A percentile compares a stretch with the other conserved stretches of the same genome.
phyloP scores from a whole-genome alignment of 495 filamentous ascomycete genomes.

The Astrothelium macrocarpum region DNA sequence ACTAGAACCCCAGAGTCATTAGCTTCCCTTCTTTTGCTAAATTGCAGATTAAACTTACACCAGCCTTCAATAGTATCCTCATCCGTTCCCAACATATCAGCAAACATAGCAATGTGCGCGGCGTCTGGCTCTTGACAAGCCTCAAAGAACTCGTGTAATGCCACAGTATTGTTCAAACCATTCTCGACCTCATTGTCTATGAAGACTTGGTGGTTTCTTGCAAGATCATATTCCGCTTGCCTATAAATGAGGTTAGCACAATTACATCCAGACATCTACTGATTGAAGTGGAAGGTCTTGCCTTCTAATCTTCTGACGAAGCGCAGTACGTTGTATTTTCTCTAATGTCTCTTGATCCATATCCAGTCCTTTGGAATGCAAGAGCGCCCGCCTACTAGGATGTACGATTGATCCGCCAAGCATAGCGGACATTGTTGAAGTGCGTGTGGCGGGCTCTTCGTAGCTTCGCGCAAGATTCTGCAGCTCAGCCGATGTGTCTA shows the following conservation, averaged over 20 bases:
- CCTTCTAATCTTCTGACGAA: background rate
- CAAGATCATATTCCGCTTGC: background rate
- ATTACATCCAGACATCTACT: background rate
- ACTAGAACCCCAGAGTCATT: background rate
- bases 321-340: background rate
- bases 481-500: background rate
- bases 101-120: background rate
- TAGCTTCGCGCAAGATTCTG: background rate
- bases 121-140: background rate
- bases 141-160: background rate
- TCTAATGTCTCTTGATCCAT: background rate
- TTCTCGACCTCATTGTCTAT: background rate
- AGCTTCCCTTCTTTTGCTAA: background rate
- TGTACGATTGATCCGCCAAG: background rate
- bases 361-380: background rate
- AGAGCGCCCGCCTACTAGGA: background rate
- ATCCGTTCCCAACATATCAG: background rate
- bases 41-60: background rate
- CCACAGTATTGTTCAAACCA: background rate
- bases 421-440: background rate
- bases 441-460: background rate
- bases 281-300: background rate
- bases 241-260: background rate
- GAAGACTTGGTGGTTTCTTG: background rate
- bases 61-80: background rate